These are phyloP conservation scores for Cruciata laevipes DNA, from an alignment of 257 asterid species.

Conservation along the genomic window DNA sequence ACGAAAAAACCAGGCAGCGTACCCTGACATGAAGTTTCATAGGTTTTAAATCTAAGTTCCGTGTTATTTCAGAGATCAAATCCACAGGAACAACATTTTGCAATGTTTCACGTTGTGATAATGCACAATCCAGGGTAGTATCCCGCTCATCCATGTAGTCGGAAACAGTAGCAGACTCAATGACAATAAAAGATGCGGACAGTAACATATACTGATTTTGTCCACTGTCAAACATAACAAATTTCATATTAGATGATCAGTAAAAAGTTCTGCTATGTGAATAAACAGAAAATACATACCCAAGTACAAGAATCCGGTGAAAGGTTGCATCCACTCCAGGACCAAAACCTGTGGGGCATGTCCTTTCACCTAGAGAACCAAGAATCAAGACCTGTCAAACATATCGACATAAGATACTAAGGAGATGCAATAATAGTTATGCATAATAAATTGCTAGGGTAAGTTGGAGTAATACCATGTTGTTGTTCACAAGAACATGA, in stretches of 20 bases:
- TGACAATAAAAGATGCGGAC: conserved; percentile 67
- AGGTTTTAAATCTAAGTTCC: conserved; percentile 33
- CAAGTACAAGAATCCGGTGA: conserved; percentile 64
- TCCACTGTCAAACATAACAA: conserved; percentile 36
- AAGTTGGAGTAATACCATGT: conserved; percentile 30
- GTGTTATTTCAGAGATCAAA: conserved; percentile 47
- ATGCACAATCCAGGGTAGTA: conserved; percentile 20
- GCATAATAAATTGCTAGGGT: conserved; percentile 10
- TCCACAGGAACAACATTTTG: conserved; percentile 27
- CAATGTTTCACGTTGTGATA: conserved; percentile 22
- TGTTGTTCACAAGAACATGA: conserved; percentile 48
- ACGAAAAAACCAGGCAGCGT: conserved; percentile 2
- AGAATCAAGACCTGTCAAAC: conserved; percentile 54
- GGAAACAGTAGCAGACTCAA: conserved; percentile 35
- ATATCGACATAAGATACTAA: conserved; percentile 17
- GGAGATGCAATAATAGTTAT: conserved; percentile 8
- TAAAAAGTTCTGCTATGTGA: conserved; percentile 1
- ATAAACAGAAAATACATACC: conserved; percentile 29
- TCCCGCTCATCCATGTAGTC: conserved; percentile 23
- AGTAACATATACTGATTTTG: conserved; percentile 49
- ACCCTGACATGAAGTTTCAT: conserved; percentile 75
- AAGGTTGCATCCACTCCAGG: conserved; percentile 56
- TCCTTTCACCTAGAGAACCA: conserved; percentile 36
- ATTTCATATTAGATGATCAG: not conserved
- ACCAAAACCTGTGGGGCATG: conserved; percentile 63